A percentile compares a stretch with the other conserved stretches of the same genome.
These are phyloP conservation scores for Bullera alba DNA, from an alignment of 768 basidiomycete species.

Conservation along the genomic window DNA sequence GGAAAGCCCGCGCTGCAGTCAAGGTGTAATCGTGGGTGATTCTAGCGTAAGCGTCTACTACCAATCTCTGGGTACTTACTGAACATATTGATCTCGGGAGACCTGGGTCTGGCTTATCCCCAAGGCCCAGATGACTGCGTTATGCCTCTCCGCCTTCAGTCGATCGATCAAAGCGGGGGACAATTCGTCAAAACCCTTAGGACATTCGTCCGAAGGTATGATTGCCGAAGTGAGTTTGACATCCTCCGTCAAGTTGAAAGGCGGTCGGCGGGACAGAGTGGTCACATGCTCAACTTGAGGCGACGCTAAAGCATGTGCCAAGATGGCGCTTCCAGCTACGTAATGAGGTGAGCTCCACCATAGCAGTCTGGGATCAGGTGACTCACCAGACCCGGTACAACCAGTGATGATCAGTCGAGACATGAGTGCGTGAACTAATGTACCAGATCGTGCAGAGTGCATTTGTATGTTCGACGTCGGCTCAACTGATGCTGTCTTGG, in stretches of 20 bases:
- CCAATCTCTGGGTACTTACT: conserved; percentile 6
- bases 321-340: conserved; percentile 19
- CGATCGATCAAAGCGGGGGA: conserved; percentile 7
- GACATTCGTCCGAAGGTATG: conserved; percentile 14
- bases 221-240: conserved; percentile 13
- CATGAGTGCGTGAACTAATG: too few species aligned
- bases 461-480: too few species aligned
- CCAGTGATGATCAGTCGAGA: too few species aligned
- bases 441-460: too few species aligned
- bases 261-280: conserved; percentile 16
- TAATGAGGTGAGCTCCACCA: too few species aligned
- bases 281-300: conserved; percentile 14
- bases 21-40: conserved; percentile 48
- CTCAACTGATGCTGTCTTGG: too few species aligned
- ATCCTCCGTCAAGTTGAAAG: conserved; percentile 2
- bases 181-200: conserved; percentile 19
- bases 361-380: too few species aligned
- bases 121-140: conserved; percentile 19
- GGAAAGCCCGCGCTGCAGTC: conserved; percentile 41
- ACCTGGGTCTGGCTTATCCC: conserved; percentile 17
- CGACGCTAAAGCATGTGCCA: conserved; percentile 15
- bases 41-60: neutral
- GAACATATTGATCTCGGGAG: conserved; percentile 18
- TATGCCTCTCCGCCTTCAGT: conserved; percentile 12
- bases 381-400: too few species aligned